Conservation (phyloP, 768 basidiomycete species). For the Serendipita indica region DNA sequence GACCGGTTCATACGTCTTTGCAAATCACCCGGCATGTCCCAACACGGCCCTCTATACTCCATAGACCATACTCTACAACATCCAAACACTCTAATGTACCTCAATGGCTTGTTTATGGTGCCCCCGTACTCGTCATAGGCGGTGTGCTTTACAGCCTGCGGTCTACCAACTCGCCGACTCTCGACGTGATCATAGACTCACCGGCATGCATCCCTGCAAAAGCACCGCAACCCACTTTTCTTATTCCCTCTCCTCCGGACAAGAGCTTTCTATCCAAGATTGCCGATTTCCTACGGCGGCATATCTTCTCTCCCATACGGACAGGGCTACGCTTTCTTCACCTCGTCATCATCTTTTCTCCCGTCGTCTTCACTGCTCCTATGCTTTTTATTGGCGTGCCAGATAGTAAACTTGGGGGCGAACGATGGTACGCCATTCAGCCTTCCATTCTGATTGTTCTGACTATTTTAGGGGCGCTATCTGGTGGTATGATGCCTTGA, state of each 20-base stretch:
- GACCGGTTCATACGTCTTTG: no score
- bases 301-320: constrained; percentile 71
- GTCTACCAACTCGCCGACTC: no score
- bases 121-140: no score
- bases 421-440: constrained; percentile 85
- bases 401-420: constrained; percentile 43
- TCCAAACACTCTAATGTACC: no score
- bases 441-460: no score
- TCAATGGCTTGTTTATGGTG: no score
- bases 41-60: no score
- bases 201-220: not conserved
- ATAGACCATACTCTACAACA: no score
- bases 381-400: constrained; percentile 62
- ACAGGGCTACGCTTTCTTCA: constrained; percentile 73
- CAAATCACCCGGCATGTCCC: no score
- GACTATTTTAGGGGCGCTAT: no score
- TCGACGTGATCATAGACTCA: constrained; percentile 1
- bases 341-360: constrained; percentile 70
- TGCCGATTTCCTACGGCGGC: constrained; percentile 33
- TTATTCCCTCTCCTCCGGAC: constrained; percentile 58
- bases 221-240: not conserved
- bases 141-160: no score
- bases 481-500: constrained; percentile 94
- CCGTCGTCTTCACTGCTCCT: constrained; percentile 70
- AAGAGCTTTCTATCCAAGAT: constrained; percentile 34